Conservation (phyloP, 2,329 filamentous ascomycete species). For the Ophiostoma tasmaniense region DNA sequence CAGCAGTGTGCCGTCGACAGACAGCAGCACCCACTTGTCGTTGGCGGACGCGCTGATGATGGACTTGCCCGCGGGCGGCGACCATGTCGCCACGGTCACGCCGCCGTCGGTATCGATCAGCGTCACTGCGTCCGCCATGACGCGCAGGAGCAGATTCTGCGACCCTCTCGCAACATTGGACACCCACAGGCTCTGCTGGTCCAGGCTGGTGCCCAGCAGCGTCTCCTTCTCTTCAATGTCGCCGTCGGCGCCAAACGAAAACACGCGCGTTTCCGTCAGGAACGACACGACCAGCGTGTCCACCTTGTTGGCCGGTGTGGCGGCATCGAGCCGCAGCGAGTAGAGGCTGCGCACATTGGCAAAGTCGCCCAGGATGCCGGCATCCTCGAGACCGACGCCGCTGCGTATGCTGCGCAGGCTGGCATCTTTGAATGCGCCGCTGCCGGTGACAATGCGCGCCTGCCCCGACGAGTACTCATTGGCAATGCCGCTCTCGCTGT, state of each 20-base stretch:
- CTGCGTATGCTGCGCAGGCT: slow-evolving; percentile 84
- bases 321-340: slow-evolving; percentile 40
- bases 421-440: slow-evolving; percentile 81
- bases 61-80: slow-evolving; percentile 36
- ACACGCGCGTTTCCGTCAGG: slow-evolving; percentile 73
- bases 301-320: slow-evolving; percentile 24
- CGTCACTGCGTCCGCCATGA: slow-evolving; percentile 56
- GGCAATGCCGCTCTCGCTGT: slow-evolving; percentile 62
- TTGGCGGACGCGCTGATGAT: slow-evolving; percentile 79
- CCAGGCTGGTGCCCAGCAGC: slow-evolving; percentile 62
- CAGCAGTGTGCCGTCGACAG: slow-evolving; percentile 64
- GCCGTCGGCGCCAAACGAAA: slow-evolving; percentile 64
- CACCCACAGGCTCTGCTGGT: slow-evolving; percentile 62
- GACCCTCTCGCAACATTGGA: slow-evolving; percentile 45
- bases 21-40: slow-evolving; percentile 59
- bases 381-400: slow-evolving; percentile 83
- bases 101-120: slow-evolving; percentile 55
- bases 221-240: slow-evolving; percentile 80
- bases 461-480: slow-evolving; percentile 95
- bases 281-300: slow-evolving; percentile 77
- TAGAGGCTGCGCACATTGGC: slow-evolving; percentile 66
- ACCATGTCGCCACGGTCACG: slow-evolving; percentile 51
- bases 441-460: slow-evolving; percentile 85
- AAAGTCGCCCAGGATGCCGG: slow-evolving; percentile 74
- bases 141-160: slow-evolving; percentile 56